These are phyloP conservation scores for Daedaleopsis sinensis DNA, from an alignment of 768 basidiomycete genomes.

Conservation along the genomic window DNA sequence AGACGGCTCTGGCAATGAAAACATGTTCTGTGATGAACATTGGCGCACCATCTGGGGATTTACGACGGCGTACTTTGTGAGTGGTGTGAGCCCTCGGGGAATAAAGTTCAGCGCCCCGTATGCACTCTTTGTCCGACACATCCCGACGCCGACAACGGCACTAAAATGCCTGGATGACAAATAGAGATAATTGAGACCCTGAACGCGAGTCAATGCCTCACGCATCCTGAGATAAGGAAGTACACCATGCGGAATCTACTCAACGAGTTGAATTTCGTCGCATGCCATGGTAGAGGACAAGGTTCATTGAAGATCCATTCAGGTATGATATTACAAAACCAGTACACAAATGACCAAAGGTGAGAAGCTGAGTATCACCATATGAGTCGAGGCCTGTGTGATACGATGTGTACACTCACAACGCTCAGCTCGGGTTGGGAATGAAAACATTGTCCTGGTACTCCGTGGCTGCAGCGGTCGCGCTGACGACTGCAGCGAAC, in stretches of 20 bases:
- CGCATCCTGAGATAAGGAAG: not conserved
- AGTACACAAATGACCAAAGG: not conserved
- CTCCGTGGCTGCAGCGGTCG: constrained; percentile 38
- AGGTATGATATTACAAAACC: not conserved
- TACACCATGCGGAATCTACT: not conserved
- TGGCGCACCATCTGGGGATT: not conserved
- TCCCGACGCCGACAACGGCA: too few species aligned
- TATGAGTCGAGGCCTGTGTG: not conserved
- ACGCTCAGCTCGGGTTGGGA: not conserved
- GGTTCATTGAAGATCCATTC: not conserved
- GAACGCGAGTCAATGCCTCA: not conserved
- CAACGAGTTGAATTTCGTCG: not conserved
- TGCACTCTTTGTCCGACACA: too few species aligned
- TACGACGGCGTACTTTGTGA: too few species aligned
- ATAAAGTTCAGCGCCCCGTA: too few species aligned
- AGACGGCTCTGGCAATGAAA: not conserved
- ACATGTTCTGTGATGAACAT: not conserved
- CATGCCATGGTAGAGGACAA: not conserved
- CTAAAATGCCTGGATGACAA: not conserved
- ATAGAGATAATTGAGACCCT: not conserved
- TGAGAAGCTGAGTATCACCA: not conserved
- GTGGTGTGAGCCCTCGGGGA: too few species aligned
- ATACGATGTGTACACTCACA: not conserved
- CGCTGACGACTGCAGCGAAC: constrained; percentile 59
- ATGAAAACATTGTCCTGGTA: constrained; percentile 1